Base-by-base conservation (phyloP, 164 flowering plant genomes). In the Piper longum region DNA sequence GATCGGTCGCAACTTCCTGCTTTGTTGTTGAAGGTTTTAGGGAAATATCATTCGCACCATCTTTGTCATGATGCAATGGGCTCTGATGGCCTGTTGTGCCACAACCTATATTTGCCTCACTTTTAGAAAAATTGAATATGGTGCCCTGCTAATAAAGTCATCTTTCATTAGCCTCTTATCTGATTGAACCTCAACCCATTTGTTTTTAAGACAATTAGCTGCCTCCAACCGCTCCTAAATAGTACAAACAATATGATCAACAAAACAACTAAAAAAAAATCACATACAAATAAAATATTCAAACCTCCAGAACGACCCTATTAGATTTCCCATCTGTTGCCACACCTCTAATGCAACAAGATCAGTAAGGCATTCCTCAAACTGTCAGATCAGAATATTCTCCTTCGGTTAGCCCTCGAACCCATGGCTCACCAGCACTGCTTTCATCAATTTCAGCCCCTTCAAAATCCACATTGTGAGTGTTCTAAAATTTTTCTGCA, bases 171-270 rank as follows among this genome's bases (percentile, higher is more conserved):
- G 91, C 13, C 93, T 79, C 67, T 85, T 92, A 75, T 87, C 95
- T 41, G 86, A 75, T 68, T 89, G 96, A 26, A 83, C 88, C 74
- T 92, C 96, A 4, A 88, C 87, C 91, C 87, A 89, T 89, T 68
- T 89, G 98, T 80, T 89, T 92, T 86, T 92, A 19, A 89, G 72
- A 70, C 91, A 83, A 81, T 79, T 87, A 73, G 96, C 96, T 6
- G 95, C 95, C 75, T 92, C 98, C 69, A 86, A 67, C 44, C 96
- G 93, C 62, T 89, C 96, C 96, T 91, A 84, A 60, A 74, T 68
- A 75, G 44, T 7, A 54, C 54, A 61, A 43, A 26, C 36, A 8
- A 16, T 36, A 57, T 19, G 41, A 18, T 57, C 76, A 64, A 69
- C 5, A 26, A 57, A 14, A 3, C 0, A 57, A 0, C 26, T 7